Percentiles rank a stretch among this genome's conserved stretches.
Evolutionary conservation across 2,329 filamentous ascomycete genomes (phyloP).

Genomic region (Domatiomyces catenatus): DNA sequence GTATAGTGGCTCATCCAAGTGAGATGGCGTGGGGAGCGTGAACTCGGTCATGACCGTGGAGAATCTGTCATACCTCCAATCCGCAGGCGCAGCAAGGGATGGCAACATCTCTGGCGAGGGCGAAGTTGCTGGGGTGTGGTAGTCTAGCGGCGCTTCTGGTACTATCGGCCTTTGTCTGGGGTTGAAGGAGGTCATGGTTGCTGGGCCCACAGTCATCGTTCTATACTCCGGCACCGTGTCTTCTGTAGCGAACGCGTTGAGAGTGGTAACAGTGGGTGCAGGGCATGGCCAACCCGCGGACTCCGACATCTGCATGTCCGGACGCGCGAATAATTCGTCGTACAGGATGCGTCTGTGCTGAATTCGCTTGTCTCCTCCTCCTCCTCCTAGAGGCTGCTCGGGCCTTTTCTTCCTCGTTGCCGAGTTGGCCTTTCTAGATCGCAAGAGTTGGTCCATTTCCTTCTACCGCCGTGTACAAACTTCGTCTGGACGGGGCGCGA

Average conservation of each 20-base stretch:
- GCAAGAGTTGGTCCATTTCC: background rate
- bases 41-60: conserved; percentile 1
- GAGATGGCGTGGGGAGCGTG: background rate
- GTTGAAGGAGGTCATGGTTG: background rate
- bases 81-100: conserved; percentile 10
- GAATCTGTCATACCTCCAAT: conserved; percentile 14
- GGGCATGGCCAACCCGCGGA: background rate
- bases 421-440: background rate
- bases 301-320: background rate
- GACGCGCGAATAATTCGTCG: background rate
- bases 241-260: background rate
- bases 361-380: background rate
- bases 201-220: background rate
- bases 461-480: no score
- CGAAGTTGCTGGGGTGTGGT: background rate
- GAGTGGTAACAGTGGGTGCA: background rate
- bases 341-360: background rate
- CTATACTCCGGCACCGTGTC: background rate
- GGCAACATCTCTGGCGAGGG: conserved; percentile 9
- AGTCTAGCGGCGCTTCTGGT: background rate
- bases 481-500: background rate
- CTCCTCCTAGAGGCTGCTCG: background rate
- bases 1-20: background rate
- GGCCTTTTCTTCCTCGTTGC: background rate
- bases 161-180: background rate